phyloP scores from a whole-genome alignment of 78 protist species.

The Dictyostelium citrinum region DNA sequence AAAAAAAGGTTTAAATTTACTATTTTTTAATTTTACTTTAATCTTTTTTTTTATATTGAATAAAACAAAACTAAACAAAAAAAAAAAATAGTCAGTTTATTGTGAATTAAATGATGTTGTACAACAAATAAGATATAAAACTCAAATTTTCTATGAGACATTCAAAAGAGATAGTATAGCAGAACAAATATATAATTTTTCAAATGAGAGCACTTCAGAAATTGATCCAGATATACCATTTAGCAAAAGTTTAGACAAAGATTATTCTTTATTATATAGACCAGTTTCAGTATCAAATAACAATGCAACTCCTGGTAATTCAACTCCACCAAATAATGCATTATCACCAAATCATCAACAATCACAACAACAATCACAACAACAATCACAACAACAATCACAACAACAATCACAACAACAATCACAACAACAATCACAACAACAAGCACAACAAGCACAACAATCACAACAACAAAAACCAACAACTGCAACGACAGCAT shows the following conservation, averaged over 20 bases:
- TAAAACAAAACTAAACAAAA: not conserved
- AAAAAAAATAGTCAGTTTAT: conserved; percentile 29
- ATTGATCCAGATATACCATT: conserved; percentile 51
- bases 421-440: not conserved
- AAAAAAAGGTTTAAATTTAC: not conserved
- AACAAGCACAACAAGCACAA: not conserved
- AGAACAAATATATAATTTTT: conserved; percentile 67
- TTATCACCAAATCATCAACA: conserved; percentile 1
- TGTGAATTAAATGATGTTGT: conserved; percentile 57
- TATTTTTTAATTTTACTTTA: not conserved
- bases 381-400: not conserved
- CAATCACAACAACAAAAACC: not conserved
- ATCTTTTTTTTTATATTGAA: not conserved
- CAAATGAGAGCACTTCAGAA: conserved; percentile 27
- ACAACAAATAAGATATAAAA: conserved; percentile 60
- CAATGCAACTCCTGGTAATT: not conserved
- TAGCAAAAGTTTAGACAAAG: conserved; percentile 70
- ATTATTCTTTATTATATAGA: conserved; percentile 45
- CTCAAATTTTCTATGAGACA: conserved; percentile 69
- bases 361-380: conserved; percentile 6
- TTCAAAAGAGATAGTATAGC: conserved; percentile 73
- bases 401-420: not conserved
- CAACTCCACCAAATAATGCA: not conserved
- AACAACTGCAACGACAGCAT: not conserved
- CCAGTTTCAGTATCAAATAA: not conserved